Evolutionary conservation across 768 basidiomycete species (phyloP).

Genomic region (Tylopilus subfusipes): DNA sequence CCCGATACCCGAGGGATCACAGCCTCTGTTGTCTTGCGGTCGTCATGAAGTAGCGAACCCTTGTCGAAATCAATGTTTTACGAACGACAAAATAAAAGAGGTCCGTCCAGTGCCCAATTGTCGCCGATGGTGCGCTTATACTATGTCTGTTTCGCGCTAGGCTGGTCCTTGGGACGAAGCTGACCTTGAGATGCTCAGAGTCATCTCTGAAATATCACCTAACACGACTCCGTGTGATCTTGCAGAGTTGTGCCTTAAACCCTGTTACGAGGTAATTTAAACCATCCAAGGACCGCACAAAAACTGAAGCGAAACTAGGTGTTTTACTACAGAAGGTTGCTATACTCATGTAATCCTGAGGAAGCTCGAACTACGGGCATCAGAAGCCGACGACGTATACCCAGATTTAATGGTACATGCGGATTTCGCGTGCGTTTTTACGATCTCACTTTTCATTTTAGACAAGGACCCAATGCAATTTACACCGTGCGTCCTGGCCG

Average conservation of each 20-base stretch:
- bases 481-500: conserved; percentile 22
- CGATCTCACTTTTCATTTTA: conserved; percentile 13
- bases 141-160: neutral
- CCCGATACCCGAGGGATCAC: conserved; percentile 8
- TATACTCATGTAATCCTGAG: conserved; percentile 3
- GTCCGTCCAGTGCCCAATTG: conserved; percentile 11
- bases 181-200: conserved; percentile 39
- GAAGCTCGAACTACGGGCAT: neutral
- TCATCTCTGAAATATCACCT: conserved; percentile 41
- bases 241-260: conserved; percentile 50
- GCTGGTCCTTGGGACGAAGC: conserved; percentile 36
- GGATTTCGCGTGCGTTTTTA: neutral
- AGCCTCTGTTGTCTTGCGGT: neutral
- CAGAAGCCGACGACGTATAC: conserved; percentile 7
- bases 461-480: conserved; percentile 17
- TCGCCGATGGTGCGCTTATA: neutral
- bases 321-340: conserved; percentile 15
- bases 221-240: conserved; percentile 52
- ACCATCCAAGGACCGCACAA: neutral
- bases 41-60: conserved; percentile 12
- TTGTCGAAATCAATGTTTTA: conserved; percentile 30
- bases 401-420: conserved; percentile 22
- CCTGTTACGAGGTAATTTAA: conserved; percentile 53
- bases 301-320: conserved; percentile 21
- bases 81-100: conserved; percentile 10